Conservation (phyloP, 192 early-diverging fungal genomes). For the Coemansia sp. region DNA sequence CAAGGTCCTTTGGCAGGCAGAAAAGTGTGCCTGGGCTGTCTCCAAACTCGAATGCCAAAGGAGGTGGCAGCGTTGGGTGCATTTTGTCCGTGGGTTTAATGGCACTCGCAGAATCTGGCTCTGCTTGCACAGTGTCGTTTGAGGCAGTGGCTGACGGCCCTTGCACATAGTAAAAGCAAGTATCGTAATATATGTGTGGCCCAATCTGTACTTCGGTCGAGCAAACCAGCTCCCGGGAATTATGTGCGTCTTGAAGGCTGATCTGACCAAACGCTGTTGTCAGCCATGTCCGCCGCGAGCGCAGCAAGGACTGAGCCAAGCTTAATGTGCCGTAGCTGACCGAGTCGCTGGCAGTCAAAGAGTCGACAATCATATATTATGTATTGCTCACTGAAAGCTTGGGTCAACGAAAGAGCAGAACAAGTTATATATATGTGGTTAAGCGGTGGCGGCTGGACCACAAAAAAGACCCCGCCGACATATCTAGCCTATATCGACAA, state of each 20-base stretch:
- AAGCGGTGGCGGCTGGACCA: too few species aligned
- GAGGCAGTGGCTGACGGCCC: background rate
- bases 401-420: too few species aligned
- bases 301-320: constrained; percentile 39
- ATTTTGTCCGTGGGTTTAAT: too few species aligned
- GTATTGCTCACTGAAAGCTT: too few species aligned
- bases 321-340: constrained; percentile 13
- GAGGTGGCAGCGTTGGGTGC: background rate
- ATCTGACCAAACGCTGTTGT: constrained; percentile 22
- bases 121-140: too few species aligned
- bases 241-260: background rate
- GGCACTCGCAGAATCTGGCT: too few species aligned
- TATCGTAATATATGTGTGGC: constrained; percentile 52
- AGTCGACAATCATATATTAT: constrained; percentile 11
- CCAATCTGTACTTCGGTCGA: constrained; percentile 52
- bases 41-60: constrained; percentile 56
- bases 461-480: too few species aligned
- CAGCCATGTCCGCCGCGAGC: constrained; percentile 37
- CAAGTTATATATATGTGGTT: too few species aligned
- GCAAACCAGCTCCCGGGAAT: constrained; percentile 15
- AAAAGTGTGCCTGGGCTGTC: constrained; percentile 52
- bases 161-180: constrained; percentile 40
- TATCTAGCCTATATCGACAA: too few species aligned
- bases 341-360: constrained; percentile 5
- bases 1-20: constrained; percentile 55